These are phyloP conservation scores for Malassezia brasiliensis DNA, from an alignment of 1,284 basidiomycete genomes.

Conservation along the genomic window DNA sequence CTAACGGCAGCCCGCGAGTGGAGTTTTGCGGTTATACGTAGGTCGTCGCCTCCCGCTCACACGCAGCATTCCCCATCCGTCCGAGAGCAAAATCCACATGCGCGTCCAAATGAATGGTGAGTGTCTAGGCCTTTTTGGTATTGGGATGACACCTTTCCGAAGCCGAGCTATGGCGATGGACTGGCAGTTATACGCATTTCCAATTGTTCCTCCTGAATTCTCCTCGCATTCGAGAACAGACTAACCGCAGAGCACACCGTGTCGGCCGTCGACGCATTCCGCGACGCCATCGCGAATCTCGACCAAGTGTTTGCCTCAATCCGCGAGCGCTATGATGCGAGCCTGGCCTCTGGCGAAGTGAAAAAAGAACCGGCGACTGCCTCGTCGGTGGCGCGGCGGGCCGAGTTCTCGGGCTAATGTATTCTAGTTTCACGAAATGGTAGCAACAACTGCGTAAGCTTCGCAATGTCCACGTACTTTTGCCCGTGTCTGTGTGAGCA, in stretches of 20 bases:
- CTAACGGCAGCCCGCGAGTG: constrained; percentile 69
- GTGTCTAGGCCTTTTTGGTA: constrained; percentile 47
- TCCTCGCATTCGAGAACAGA: not conserved
- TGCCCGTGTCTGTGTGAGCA: constrained; percentile 50
- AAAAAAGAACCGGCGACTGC: constrained; percentile 24
- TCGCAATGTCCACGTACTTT: constrained; percentile 43
- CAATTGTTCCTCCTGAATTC: constrained; percentile 49
- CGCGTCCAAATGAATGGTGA: constrained; percentile 97
- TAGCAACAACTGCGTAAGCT: constrained; percentile 7
- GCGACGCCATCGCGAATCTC: constrained; percentile 36
- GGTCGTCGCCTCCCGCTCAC: constrained; percentile 25
- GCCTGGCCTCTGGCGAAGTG: constrained; percentile 26
- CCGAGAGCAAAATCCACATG: constrained; percentile 87
- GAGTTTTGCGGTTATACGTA: constrained; percentile 97
- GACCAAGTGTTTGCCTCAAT: constrained; percentile 37
- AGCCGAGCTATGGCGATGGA: constrained; percentile 13
- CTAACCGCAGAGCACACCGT: constrained; percentile 19
- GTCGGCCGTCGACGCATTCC: constrained; percentile 34
- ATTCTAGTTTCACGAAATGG: constrained; percentile 5
- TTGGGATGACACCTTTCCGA: constrained; percentile 13
- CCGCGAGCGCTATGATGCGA: constrained; percentile 30
- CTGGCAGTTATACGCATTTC: constrained; percentile 25
- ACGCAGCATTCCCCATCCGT: constrained; percentile 81
- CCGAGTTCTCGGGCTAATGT: constrained; percentile 10
- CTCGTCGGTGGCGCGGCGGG: not conserved